phyloP scores from a whole-genome alignment of 345 rosid genomes.

The Salix udensis region DNA sequence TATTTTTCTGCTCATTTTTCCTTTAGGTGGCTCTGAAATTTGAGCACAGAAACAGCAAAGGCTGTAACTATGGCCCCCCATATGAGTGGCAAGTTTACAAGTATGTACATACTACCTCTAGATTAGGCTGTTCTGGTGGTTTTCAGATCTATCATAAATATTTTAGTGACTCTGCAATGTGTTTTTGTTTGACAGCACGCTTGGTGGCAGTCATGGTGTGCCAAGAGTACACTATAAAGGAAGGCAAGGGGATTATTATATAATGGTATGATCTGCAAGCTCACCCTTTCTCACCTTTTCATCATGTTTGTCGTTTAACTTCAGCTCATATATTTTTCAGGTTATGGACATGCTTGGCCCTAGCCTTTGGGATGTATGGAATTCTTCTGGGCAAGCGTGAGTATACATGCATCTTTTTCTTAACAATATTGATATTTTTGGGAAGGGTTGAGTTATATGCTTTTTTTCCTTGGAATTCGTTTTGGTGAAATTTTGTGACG shows the following conservation, averaged over 20 bases:
- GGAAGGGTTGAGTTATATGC: not conserved
- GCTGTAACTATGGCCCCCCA: conserved; percentile 39
- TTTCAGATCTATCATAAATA: not conserved
- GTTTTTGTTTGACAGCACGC: conserved; percentile 50
- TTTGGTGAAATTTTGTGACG: not conserved
- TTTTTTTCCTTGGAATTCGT: not conserved
- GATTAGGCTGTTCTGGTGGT: not conserved
- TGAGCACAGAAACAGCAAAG: conserved; percentile 37
- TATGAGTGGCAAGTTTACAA: conserved; percentile 36
- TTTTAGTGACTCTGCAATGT: not conserved
- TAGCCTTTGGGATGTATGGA: conserved; percentile 40
- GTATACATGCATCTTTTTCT: not conserved
- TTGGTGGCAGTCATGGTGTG: conserved; percentile 59
- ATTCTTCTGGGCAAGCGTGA: conserved; percentile 29
- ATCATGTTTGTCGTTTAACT: not conserved
- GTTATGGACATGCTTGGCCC: conserved; percentile 38
- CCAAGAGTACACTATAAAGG: conserved; percentile 34
- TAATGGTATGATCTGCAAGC: conserved; percentile 26
- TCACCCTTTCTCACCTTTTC: conserved; percentile 10
- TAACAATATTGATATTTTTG: not conserved
- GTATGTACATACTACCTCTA: conserved; percentile 7
- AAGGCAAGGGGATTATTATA: conserved; percentile 32
- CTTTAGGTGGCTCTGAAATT: conserved; percentile 33
- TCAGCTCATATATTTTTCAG: conserved; percentile 14
- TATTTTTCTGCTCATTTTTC: not conserved